phyloP scores from a whole-genome alignment of 2,329 filamentous ascomycete species.

The Graphiopsis chlorocephala region DNA sequence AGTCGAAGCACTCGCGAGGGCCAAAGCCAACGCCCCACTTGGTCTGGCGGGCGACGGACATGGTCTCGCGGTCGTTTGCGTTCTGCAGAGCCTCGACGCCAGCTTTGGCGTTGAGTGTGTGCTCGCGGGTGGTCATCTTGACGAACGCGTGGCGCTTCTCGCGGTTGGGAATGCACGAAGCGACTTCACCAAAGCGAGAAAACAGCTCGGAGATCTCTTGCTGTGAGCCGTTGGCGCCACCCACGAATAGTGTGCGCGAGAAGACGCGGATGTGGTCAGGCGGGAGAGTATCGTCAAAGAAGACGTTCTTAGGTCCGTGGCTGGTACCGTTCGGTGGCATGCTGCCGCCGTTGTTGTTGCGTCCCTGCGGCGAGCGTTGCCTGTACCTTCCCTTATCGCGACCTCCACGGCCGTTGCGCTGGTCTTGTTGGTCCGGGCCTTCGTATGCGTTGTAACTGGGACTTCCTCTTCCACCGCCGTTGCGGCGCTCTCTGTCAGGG shows the following conservation, averaged over 20 bases:
- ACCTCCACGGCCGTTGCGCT: conserved; percentile 19
- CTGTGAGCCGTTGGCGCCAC: conserved; percentile 79
- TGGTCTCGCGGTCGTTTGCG: conserved; percentile 67
- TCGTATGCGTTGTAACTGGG: conserved; percentile 72
- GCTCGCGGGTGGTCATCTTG: conserved; percentile 90
- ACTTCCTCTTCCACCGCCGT: conserved; percentile 60
- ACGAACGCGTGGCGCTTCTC: conserved; percentile 98
- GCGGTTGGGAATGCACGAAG: conserved; percentile 96
- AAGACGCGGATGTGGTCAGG: conserved; percentile 83
- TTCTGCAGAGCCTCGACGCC: conserved; percentile 92
- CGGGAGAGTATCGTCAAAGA: conserved; percentile 72
- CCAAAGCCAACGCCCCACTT: conserved; percentile 98
- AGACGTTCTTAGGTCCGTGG: conserved; percentile 69
- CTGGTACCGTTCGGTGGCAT: conserved; percentile 1
- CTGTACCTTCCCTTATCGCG: conserved; percentile 63
- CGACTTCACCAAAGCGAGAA: conserved; percentile 76
- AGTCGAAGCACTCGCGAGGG: conserved; percentile 95
- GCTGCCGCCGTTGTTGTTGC: conserved; percentile 55
- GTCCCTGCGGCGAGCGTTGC: conserved; percentile 70
- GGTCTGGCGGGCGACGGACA: conserved; percentile 68
- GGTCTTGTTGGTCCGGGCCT: conserved; percentile 34
- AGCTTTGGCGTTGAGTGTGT: conserved; percentile 79
- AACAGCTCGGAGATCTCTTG: conserved; percentile 79
- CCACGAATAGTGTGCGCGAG: conserved; percentile 93
- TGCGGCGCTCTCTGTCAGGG: conserved; percentile 57